phyloP scores from a whole-genome alignment of 2,329 filamentous ascomycete genomes.

The Aquanectria penicillioides region DNA sequence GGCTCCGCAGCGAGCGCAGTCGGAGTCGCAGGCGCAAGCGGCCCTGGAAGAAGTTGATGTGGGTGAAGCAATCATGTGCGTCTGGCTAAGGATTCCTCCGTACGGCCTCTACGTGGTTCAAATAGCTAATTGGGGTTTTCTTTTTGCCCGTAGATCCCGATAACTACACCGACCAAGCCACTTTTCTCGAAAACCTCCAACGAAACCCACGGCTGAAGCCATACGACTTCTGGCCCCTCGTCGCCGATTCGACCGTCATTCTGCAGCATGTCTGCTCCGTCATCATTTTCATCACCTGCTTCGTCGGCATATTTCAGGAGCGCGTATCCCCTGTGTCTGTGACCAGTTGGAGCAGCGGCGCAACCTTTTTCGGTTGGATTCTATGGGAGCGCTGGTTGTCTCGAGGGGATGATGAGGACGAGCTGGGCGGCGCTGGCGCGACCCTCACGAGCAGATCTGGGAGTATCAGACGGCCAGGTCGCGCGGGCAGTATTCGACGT shows the following conservation, averaged over 20 bases:
- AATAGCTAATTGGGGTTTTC: conserved; percentile 21
- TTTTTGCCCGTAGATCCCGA: conserved; percentile 80
- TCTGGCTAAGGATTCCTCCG: conserved; percentile 13
- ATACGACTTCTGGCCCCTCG: conserved; percentile 98
- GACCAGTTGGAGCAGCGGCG: conserved; percentile 83
- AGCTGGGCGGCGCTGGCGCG: conserved; percentile 50
- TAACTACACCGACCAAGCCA: conserved; percentile 97
- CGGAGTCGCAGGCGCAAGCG: conserved; percentile 75
- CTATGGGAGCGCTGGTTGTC: conserved; percentile 93
- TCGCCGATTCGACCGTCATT: conserved; percentile 94
- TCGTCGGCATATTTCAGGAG: conserved; percentile 88
- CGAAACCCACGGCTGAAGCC: conserved; percentile 92
- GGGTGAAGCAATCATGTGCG: conserved; percentile 88
- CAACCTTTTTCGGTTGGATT: conserved; percentile 87
- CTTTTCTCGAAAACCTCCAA: conserved; percentile 95
- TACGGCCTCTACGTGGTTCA: too few species aligned
- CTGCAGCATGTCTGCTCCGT: conserved; percentile 97
- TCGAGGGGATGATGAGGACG: conserved; percentile 67
- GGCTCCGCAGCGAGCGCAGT: conserved; percentile 64
- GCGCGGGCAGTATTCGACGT: conserved; percentile 51
- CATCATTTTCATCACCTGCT: conserved; percentile 93
- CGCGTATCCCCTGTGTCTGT: conserved; percentile 91
- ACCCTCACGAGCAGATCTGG: conserved; percentile 47
- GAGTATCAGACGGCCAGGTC: conserved; percentile 46
- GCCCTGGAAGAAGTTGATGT: conserved; percentile 94